phyloP scores from a whole-genome alignment of 163 green algal genomes.

The Smithsoniella earleae region DNA sequence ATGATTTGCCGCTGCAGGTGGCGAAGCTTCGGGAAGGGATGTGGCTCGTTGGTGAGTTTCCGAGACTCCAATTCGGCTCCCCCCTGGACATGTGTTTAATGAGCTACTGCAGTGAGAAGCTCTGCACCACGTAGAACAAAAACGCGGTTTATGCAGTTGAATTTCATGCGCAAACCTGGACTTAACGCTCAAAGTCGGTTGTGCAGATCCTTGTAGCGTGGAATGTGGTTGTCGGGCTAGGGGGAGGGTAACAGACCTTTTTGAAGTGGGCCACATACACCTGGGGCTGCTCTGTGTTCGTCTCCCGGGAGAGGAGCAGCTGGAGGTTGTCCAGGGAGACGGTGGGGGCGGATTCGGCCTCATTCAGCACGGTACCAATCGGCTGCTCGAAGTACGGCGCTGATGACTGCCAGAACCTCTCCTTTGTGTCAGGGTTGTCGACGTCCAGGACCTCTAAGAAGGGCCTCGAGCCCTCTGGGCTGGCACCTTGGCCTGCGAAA shows the following conservation, averaged over 20 bases:
- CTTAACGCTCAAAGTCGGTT: too few relatives aligned
- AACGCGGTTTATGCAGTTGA: neutral
- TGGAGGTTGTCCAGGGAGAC: slow-evolving; percentile 50
- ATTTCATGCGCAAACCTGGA: too few relatives aligned
- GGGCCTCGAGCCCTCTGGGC: slow-evolving; percentile 71
- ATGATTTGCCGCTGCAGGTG: slow-evolving; percentile 65
- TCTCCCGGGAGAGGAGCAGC: slow-evolving; percentile 67
- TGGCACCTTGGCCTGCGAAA: slow-evolving; percentile 50
- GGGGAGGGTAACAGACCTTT: neutral
- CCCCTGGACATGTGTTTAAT: neutral
- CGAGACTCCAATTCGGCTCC: neutral
- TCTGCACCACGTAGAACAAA: neutral
- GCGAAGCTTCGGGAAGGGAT: slow-evolving; percentile 80
- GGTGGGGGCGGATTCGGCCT: slow-evolving; percentile 35
- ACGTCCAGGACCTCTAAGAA: slow-evolving; percentile 92
- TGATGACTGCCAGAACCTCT: slow-evolving; percentile 74
- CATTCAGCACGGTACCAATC: slow-evolving; percentile 68
- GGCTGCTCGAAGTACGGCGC: slow-evolving; percentile 65
- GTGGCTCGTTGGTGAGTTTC: slow-evolving; percentile 80
- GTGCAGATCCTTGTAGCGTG: too few relatives aligned
- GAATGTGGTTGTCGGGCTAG: too few relatives aligned
- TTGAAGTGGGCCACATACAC: slow-evolving; percentile 55
- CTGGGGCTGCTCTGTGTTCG: slow-evolving; percentile 69
- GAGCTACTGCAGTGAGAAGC: neutral
- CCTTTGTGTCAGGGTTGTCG: slow-evolving; percentile 42